Evolutionary conservation across 495 filamentous ascomycete genomes (phyloP).

Genomic region (Talaromyces trachyspermus): DNA sequence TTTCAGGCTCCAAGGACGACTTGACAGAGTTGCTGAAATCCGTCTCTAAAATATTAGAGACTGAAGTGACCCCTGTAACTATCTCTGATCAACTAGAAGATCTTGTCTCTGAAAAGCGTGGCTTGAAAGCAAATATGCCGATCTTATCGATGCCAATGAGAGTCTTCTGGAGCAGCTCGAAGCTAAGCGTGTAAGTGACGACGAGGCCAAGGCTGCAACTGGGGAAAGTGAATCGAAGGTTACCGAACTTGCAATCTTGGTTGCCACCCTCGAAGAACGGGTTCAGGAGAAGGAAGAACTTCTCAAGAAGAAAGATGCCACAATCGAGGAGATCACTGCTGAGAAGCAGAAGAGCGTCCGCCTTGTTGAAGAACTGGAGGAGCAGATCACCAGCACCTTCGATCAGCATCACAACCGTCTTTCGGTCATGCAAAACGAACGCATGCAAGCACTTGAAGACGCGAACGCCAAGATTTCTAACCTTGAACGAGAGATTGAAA

Average conservation of each 20-base stretch:
- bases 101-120: constrained; percentile 35
- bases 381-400: constrained; percentile 90
- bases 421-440: constrained; percentile 55
- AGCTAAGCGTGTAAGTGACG: constrained; percentile 33
- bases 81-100: constrained; percentile 42
- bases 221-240: constrained; percentile 38
- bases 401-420: constrained; percentile 89
- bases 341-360: constrained; percentile 80
- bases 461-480: constrained; percentile 35
- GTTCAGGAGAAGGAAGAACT: constrained; percentile 63
- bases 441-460: constrained; percentile 41
- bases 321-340: constrained; percentile 49
- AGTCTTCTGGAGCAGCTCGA: constrained; percentile 49
- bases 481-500: constrained; percentile 47
- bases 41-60: constrained; percentile 42
- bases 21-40: constrained; percentile 51
- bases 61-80: constrained; percentile 40
- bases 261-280: constrained; percentile 51
- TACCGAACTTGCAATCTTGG: constrained; percentile 44
- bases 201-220: constrained; percentile 27
- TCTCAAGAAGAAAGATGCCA: constrained; percentile 59
- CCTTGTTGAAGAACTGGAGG: constrained; percentile 91
- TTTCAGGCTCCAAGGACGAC: constrained; percentile 61
- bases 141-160: constrained; percentile 35
- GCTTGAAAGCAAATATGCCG: constrained; percentile 38